These are phyloP conservation scores for Farysia itapuensis DNA, from an alignment of 1,284 basidiomycete species.

Conservation along the genomic window DNA sequence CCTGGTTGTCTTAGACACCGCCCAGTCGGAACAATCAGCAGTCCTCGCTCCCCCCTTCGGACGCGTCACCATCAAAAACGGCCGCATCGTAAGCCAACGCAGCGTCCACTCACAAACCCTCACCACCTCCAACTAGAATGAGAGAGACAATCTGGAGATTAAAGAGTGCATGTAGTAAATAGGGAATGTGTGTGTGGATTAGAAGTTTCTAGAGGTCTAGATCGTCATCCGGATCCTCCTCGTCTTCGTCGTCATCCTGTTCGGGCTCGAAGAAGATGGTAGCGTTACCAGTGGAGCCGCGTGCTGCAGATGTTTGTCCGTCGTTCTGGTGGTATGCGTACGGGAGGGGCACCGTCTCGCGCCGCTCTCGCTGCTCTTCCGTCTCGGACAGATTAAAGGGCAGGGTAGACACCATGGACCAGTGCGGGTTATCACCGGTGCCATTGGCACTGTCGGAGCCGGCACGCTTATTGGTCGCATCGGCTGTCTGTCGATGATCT, in stretches of 20 bases:
- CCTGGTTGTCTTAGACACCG: neutral
- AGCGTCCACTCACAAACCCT: too few species aligned
- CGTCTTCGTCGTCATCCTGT: slow-evolving; percentile 54
- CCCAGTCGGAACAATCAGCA: neutral
- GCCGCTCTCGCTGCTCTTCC: slow-evolving; percentile 22
- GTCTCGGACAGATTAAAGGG: slow-evolving; percentile 51
- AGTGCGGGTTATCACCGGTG: slow-evolving; percentile 8
- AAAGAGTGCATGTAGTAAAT: too few species aligned
- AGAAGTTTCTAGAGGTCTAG: slow-evolving; percentile 52
- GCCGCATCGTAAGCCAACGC: too few species aligned
- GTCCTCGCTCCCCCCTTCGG: neutral
- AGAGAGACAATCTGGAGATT: too few species aligned
- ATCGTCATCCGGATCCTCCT: slow-evolving; percentile 56
- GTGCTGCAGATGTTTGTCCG: slow-evolving; percentile 1
- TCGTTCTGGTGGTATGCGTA: slow-evolving; percentile 42
- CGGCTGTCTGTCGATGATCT: slow-evolving; percentile 4
- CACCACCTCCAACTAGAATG: too few species aligned
- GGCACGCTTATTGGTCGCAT: neutral
- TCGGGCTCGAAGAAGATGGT: slow-evolving; percentile 56
- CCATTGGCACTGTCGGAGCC: neutral
- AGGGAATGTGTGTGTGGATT: too few species aligned
- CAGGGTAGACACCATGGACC: slow-evolving; percentile 26
- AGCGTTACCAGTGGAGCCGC: slow-evolving; percentile 44
- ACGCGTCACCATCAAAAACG: neutral
- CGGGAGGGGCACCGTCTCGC: slow-evolving; percentile 46